Base-by-base conservation (phyloP, 140 eudicot species). In the Ambrosia hybrid region DNA sequence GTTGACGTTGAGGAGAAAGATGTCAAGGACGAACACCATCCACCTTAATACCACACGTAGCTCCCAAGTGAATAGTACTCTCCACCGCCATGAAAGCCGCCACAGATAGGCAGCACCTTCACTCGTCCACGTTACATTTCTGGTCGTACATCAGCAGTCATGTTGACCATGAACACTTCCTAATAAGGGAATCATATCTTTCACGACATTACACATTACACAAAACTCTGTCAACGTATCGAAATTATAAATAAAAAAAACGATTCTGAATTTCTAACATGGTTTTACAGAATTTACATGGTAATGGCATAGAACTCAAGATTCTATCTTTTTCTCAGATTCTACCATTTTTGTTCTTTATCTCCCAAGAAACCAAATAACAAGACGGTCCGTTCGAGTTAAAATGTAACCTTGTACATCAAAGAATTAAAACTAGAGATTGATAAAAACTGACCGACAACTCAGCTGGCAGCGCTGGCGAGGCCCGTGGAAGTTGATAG, bases 371-470 rank as follows among this genome's bases (percentile, higher is more conserved):
- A 78, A 68, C 70, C 74, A 74, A 75, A 65, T 41, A 71, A 51
- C 72, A 52, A 41, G 46, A 64, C 67, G 6, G 65, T 21, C 26
- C 26, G 73, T 72, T 73, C 75, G 34, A 76, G 81, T 76, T 82
- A 85, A 70, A 71, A 71, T 38, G 62, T 73, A 64, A 79, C 79
- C 85, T 82, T 85, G 68, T 76, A 82, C 87, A 79, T 70, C 46
- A 81, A 81, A 81, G 81, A 82, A 75, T 85, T 72, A 73, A 85
- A 78, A 75, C 67, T 70, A 68, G 45, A 46, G 75, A 73, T n/a
- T 39, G 71, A 59, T 72, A 82, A 70, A 78, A 82, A 71, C 68
- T 58, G 67, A 65, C 67, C 48, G 46, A 65, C 60, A 78, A n/a
- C 74, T 77, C 71, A 72, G 17, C 10, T 15, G 51, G 72, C 3